These are phyloP conservation scores for Populus tomentosa DNA, from an alignment of 441 rosid genomes.

Conservation along the genomic window DNA sequence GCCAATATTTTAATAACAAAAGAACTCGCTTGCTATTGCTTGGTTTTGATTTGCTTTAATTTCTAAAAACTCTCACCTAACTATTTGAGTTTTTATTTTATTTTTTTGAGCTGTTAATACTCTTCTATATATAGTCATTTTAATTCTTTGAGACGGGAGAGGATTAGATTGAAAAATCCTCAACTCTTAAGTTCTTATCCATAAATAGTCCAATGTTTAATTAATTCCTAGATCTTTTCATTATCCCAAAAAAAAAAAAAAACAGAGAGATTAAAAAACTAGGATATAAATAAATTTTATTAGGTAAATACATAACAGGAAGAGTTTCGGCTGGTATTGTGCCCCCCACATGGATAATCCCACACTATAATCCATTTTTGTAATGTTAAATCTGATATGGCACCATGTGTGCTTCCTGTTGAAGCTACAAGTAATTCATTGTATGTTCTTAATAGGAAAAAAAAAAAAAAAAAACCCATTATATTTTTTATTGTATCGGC, in stretches of 20 bases:
- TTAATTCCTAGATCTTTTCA: not conserved
- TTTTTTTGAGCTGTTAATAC: not conserved
- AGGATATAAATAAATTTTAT: too few species aligned
- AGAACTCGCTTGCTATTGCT: not conserved
- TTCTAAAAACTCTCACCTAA: not conserved
- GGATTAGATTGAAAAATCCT: too few species aligned
- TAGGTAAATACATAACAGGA: not conserved
- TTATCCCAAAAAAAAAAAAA: too few species aligned
- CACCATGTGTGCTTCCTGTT: not conserved
- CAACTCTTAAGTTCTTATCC: too few species aligned
- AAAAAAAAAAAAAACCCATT: not conserved
- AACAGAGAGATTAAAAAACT: not conserved
- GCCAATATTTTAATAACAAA: not conserved
- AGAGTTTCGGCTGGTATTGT: constrained; percentile 5
- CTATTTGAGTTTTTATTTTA: not conserved
- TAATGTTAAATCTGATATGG: not conserved
- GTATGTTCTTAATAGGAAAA: not conserved
- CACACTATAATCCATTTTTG: not conserved
- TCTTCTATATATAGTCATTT: not conserved
- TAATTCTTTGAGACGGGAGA: not conserved
- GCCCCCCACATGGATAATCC: constrained; percentile 19
- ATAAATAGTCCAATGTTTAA: too few species aligned
- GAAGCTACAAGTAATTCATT: not conserved
- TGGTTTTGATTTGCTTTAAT: not conserved
- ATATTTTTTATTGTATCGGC: not conserved